Conservation (phyloP, 73 alveolate species). For the Breviolum minutum region DNA sequence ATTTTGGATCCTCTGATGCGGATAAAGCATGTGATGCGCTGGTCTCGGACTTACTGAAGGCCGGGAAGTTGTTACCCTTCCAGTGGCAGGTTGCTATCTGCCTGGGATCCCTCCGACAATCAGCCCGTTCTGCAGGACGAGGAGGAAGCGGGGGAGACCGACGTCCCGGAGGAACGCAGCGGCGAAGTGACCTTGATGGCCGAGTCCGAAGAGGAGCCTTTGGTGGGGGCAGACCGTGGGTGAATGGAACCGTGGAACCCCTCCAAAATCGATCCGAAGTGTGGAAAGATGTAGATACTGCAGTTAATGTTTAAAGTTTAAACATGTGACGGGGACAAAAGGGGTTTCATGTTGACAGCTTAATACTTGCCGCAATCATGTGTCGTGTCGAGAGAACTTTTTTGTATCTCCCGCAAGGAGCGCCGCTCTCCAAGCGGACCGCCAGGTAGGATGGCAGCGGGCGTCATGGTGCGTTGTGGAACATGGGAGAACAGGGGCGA, state of each 20-base stretch:
- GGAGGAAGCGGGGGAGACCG: slow-evolving; percentile 70
- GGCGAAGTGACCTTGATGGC: slow-evolving; percentile 63
- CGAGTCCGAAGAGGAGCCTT: slow-evolving; percentile 54
- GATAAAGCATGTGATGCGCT: slow-evolving; percentile 58
- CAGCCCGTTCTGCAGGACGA: slow-evolving; percentile 12
- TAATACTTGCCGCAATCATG: no score
- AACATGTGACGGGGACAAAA: no score
- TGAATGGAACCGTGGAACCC: no score
- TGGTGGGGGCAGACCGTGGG: background rate
- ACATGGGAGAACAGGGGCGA: no score
- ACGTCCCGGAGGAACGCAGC: slow-evolving; percentile 92
- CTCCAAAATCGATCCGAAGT: no score
- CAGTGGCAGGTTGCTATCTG: background rate
- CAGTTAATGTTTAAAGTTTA: no score
- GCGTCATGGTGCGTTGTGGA: no score
- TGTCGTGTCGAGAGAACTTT: background rate
- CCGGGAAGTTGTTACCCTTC: background rate
- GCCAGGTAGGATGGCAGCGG: background rate
- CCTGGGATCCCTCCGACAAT: background rate
- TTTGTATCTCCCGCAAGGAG: background rate
- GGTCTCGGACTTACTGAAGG: slow-evolving; percentile 73
- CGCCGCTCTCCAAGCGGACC: slow-evolving; percentile 69
- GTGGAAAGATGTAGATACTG: no score
- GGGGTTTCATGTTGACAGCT: no score
- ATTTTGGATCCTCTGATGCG: slow-evolving; percentile 22